Conservation (phyloP, 208 protist species). For the Porcisia hertigi region DNA sequence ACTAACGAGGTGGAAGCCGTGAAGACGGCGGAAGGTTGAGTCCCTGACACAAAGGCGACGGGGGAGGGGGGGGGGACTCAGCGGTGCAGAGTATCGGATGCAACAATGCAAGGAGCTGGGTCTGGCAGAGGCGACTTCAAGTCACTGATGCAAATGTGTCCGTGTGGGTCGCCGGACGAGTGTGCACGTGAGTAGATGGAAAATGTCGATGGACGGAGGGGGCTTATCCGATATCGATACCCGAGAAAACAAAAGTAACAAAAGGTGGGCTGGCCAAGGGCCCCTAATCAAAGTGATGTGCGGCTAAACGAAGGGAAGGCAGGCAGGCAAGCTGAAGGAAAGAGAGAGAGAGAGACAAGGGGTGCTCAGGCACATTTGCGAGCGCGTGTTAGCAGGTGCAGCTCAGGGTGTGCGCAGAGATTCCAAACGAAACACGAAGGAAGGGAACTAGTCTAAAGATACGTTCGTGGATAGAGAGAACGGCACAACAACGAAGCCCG, state of each 20-base stretch:
- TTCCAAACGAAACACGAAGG: background rate
- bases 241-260: background rate
- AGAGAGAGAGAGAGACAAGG: background rate
- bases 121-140: background rate
- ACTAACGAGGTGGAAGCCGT: background rate
- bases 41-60: background rate
- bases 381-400: background rate
- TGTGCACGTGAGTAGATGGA: background rate
- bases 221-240: background rate
- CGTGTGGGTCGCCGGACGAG: background rate
- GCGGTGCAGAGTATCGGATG: background rate
- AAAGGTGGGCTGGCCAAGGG: background rate
- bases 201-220: background rate
- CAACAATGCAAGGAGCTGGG: background rate
- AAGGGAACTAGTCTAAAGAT: slow-evolving; percentile 2
- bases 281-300: background rate
- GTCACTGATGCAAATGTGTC: background rate
- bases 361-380: background rate
- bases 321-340: background rate
- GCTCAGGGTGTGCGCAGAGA: background rate
- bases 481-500: background rate
- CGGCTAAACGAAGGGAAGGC: no score
- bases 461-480: background rate
- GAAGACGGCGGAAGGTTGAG: background rate
- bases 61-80: background rate